Base-by-base conservation (phyloP, 2,329 filamentous ascomycete genomes). In the Penicillium griseofulvum region DNA sequence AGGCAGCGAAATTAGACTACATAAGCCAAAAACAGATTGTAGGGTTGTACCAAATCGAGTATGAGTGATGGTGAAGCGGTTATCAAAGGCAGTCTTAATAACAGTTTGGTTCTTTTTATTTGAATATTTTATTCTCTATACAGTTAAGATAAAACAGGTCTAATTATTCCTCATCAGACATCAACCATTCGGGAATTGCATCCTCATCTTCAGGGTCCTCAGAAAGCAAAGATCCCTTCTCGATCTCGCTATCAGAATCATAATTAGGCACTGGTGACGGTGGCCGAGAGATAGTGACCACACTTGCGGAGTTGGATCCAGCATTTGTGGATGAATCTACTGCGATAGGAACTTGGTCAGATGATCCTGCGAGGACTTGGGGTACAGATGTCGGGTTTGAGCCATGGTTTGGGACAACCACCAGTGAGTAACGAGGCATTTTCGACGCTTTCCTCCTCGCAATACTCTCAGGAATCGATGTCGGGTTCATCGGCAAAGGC, bases 201-300 rank as follows among this genome's bases (percentile, higher is more conserved):
- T 87, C 84, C 47, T 86, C 83, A 61, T 87, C 84, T 31, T 87
- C 84, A 0, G 84, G 84, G 62, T 87, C 84, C 62, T 87, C 81
- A 1, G 83, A 83, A 8, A 83, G 70, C 44, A 86, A 65, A 5
- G 82, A 85, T 0, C 76, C 79, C 38, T 73, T 68, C 36, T 83
- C 80, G 17, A 72, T 68, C 46, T 75, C 69, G 41, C 64, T 70
- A 52, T 66, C 69, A 24, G 66, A 66, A 38, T 68, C 66, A 29
- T 63, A 60, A 16, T 60, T 19, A 55, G 45, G 33, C 22, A 41
- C 39, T 14, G 50, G 39, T 8, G 50, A 36, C 5, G 56, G 34
- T 24, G 65, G 52, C 17, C 53, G 55, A 0, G 68, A 68, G 10
- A 65, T 50, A 26, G 63, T 46, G 24, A 69, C 68, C 28, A 67